Conservation (phyloP, 176 grass and related monocot genomes). For the Aegilops bicornis region DNA sequence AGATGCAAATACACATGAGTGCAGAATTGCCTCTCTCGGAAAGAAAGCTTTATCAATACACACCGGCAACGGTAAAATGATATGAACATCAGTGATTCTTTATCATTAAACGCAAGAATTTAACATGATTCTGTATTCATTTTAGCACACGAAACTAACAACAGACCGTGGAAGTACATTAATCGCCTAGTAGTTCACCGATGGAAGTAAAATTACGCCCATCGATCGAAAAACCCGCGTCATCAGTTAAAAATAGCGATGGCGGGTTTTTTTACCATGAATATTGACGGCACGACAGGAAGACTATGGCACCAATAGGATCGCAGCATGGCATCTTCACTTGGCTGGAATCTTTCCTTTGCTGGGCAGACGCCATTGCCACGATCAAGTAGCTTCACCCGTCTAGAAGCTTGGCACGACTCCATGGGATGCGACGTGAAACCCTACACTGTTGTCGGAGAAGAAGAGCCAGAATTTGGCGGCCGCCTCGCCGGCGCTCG, state of each 20-base stretch:
- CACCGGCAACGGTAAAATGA: neutral
- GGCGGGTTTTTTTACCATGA: neutral
- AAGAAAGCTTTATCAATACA: neutral
- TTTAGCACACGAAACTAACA: slow-evolving; percentile 7
- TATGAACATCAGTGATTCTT: too few species aligned
- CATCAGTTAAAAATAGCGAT: neutral
- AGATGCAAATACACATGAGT: too few species aligned
- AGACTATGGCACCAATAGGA: neutral
- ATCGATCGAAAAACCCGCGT: neutral
- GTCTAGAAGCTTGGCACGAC: slow-evolving; percentile 52
- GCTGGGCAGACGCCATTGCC: slow-evolving; percentile 17
- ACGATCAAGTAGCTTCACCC: neutral
- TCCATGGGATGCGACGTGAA: slow-evolving; percentile 32
- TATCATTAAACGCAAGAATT: neutral
- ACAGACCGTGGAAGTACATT: neutral
- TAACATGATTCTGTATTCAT: neutral
- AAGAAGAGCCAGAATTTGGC: slow-evolving; percentile 40
- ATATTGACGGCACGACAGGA: neutral
- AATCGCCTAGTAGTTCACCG: neutral
- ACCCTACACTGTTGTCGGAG: slow-evolving; percentile 36
- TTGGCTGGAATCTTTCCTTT: slow-evolving; percentile 27
- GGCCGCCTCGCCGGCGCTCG: neutral
- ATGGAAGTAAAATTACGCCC: neutral
- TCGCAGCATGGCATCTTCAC: neutral
- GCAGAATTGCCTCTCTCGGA: too few species aligned